These are phyloP conservation scores for Onygena corvina DNA, from an alignment of 2,329 filamentous ascomycete species.

Conservation along the genomic window DNA sequence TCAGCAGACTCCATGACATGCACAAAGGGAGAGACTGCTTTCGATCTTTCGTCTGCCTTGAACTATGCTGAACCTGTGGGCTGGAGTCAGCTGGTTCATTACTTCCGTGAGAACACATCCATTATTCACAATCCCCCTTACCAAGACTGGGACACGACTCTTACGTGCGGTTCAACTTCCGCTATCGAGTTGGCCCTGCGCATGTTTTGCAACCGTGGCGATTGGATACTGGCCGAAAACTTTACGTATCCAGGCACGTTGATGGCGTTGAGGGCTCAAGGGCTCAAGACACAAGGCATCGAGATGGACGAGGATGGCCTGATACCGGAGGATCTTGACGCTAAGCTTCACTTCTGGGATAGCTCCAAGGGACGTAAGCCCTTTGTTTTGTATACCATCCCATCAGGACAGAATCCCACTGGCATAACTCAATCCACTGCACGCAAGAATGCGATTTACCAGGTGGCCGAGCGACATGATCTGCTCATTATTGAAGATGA, in stretches of 20 bases:
- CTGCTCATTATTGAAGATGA: conserved; percentile 74
- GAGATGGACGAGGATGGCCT: conserved; percentile 23
- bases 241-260: conserved; percentile 22
- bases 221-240: conserved; percentile 18
- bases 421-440: conserved; percentile 57
- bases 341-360: conserved; percentile 20
- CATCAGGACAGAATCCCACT: conserved; percentile 71
- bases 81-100: conserved; percentile 19
- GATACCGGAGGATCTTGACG: conserved; percentile 19
- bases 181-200: conserved; percentile 23
- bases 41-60: conserved; percentile 9
- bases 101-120: conserved; percentile 21
- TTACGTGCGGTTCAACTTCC: conserved; percentile 24
- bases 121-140: conserved; percentile 24
- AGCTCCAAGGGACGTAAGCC: conserved; percentile 38
- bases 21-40: conserved; percentile 3
- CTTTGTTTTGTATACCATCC: conserved; percentile 52
- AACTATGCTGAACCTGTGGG: conserved; percentile 22
- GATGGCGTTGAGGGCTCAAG: conserved; percentile 19
- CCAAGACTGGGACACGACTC: conserved; percentile 21
- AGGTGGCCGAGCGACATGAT: conserved; percentile 62
- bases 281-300: conserved; percentile 19
- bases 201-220: conserved; percentile 21
- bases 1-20: not conserved
- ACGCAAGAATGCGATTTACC: conserved; percentile 56